These are phyloP conservation scores for Colletotrichum spaethianum DNA, from an alignment of 2,329 filamentous ascomycete species.

Conservation along the genomic window DNA sequence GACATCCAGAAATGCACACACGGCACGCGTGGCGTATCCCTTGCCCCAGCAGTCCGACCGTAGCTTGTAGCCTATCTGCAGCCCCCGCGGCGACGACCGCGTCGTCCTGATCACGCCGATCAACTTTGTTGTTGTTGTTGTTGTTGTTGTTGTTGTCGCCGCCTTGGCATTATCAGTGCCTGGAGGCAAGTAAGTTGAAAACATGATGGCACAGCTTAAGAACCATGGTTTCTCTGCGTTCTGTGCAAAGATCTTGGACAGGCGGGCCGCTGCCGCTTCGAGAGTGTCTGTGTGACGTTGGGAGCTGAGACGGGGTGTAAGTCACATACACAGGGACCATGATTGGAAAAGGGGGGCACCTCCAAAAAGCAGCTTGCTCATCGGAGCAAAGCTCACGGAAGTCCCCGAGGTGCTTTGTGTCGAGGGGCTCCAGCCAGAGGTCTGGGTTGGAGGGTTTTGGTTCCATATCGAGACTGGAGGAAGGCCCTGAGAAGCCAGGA, in stretches of 20 bases:
- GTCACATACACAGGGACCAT: not conserved
- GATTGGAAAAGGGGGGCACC: not conserved
- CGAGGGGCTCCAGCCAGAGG: constrained; percentile 23
- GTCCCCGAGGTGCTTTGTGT: constrained; percentile 5
- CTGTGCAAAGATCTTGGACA: not conserved
- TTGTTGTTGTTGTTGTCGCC: not conserved
- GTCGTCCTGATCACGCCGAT: constrained; percentile 17
- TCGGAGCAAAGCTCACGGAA: constrained; percentile 23
- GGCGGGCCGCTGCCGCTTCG: not conserved
- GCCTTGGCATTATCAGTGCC: not conserved
- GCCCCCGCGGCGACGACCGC: not conserved
- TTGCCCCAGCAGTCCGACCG: constrained; percentile 23
- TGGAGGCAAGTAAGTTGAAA: not conserved
- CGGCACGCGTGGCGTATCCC: constrained; percentile 21
- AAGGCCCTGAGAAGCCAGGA: not conserved
- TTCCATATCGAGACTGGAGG: not conserved
- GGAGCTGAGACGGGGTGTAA: not conserved
- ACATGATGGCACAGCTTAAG: constrained; percentile 18
- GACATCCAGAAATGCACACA: constrained; percentile 7
- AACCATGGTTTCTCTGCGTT: constrained; percentile 4
- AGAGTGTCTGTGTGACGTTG: not conserved
- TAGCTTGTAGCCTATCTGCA: constrained; percentile 25
- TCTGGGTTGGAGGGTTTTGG: not conserved
- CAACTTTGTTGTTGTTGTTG: constrained; percentile 3
- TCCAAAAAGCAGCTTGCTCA: constrained; percentile 15